Conservation (phyloP, 306 rosid species). For the Lablab purpureus region DNA sequence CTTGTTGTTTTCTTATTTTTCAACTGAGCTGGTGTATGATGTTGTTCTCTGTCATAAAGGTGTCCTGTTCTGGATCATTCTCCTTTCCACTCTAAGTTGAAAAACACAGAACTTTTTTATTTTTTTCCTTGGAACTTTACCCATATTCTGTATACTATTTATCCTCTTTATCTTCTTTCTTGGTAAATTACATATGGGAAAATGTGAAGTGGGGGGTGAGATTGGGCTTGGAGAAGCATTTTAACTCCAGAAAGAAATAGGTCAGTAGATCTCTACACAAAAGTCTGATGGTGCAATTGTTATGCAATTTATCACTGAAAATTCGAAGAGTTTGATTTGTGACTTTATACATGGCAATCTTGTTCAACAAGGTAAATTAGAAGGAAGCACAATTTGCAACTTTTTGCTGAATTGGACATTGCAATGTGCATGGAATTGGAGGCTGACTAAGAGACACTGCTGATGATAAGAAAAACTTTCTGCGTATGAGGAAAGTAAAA, state of each 20-base stretch:
- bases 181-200: background rate
- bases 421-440: background rate
- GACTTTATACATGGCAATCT: background rate
- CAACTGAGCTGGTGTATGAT: no score
- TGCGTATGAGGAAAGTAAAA: no score
- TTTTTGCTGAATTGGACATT: background rate
- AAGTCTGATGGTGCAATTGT: conserved; percentile 8
- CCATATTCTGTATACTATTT: background rate
- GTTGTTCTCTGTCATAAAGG: no score
- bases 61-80: no score
- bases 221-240: background rate
- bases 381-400: conserved; percentile 12
- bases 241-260: conserved; percentile 4
- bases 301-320: background rate
- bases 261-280: background rate
- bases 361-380: conserved; percentile 12
- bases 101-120: no score
- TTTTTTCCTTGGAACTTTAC: background rate
- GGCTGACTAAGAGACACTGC: background rate
- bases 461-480: background rate
- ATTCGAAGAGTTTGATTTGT: background rate
- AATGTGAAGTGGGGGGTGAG: conserved; percentile 7
- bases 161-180: background rate
- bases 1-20: no score
- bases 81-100: no score